Conservation (phyloP, 179 eudicot species). For the Dionaea muscipula region DNA sequence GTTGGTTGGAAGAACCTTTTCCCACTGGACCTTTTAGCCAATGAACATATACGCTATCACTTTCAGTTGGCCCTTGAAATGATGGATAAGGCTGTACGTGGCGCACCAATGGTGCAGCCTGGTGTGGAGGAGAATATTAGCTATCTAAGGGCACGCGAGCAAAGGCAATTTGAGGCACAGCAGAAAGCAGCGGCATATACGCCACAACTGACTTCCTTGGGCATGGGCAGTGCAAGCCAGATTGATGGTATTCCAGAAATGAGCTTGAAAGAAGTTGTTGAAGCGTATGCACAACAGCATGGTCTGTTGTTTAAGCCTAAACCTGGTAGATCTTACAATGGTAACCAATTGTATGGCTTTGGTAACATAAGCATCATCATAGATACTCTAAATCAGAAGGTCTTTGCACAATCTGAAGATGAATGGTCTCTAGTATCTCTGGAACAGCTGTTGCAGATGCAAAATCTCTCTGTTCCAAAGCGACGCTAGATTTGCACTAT, state of each 20-base stretch:
- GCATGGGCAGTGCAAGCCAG: conserved; percentile 13
- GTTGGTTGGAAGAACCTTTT: conserved; percentile 42
- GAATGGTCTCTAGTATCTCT: conserved; percentile 41
- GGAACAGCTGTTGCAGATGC: conserved; percentile 43
- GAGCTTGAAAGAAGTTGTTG: conserved; percentile 58
- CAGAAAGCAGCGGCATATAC: conserved; percentile 29
- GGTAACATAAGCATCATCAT: conserved; percentile 43
- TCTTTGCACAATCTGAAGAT: conserved; percentile 41
- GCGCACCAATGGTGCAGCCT: conserved; percentile 47
- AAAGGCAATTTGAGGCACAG: conserved; percentile 45
- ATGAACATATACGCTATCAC: conserved; percentile 37
- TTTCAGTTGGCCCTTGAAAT: conserved; percentile 40
- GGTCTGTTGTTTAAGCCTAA: conserved; percentile 49
- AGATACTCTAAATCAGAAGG: conserved; percentile 43
- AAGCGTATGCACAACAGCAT: conserved; percentile 35
- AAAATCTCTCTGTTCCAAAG: conserved; percentile 19
- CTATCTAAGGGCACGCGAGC: conserved; percentile 36
- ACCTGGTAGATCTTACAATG: conserved; percentile 49
- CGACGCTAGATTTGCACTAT: conserved; percentile 17
- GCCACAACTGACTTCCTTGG: conserved; percentile 19
- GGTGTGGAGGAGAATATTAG: conserved; percentile 44
- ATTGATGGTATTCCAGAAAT: conserved; percentile 27
- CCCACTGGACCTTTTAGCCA: conserved; percentile 38
- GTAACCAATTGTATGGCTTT: conserved; percentile 55
- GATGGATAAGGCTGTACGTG: conserved; percentile 63